Evolutionary conservation across 495 filamentous ascomycete species (phyloP).

Genomic region (Podospora pseudocomata): DNA sequence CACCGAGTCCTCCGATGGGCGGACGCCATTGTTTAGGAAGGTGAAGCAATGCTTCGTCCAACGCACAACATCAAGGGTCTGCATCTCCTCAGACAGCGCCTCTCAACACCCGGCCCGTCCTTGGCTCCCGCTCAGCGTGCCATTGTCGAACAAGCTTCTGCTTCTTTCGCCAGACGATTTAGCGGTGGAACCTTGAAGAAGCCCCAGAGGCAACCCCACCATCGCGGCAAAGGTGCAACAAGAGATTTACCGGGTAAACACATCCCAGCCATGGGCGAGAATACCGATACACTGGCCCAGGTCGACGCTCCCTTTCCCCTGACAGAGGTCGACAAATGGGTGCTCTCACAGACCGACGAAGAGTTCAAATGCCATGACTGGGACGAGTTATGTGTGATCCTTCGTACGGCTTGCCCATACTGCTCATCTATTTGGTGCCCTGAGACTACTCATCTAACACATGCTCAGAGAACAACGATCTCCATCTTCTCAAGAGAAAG

Average conservation of each 20-base stretch:
- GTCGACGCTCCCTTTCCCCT: slow-evolving; percentile 56
- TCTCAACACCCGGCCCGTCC: slow-evolving; percentile 1
- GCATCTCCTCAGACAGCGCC: neutral
- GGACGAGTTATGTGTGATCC: slow-evolving; percentile 63
- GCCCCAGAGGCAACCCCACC: slow-evolving; percentile 8
- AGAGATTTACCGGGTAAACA: slow-evolving; percentile 13
- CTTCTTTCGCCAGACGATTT: slow-evolving; percentile 1
- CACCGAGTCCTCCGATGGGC: neutral
- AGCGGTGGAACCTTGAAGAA: slow-evolving; percentile 14
- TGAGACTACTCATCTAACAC: slow-evolving; percentile 16
- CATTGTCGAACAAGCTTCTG: slow-evolving; percentile 1
- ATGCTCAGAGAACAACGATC: slow-evolving; percentile 59
- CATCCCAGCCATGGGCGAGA: slow-evolving; percentile 26
- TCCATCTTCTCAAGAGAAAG: slow-evolving; percentile 71
- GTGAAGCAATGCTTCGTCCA: neutral
- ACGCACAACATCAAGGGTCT: neutral
- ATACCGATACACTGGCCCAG: slow-evolving; percentile 15
- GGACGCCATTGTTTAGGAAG: neutral
- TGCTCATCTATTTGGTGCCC: slow-evolving; percentile 14
- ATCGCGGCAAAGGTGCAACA: neutral
- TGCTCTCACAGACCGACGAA: slow-evolving; percentile 66
- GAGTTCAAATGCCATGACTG: slow-evolving; percentile 66
- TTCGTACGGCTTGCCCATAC: slow-evolving; percentile 49
- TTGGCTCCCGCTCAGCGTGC: slow-evolving; percentile 9
- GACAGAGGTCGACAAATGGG: slow-evolving; percentile 60